These are phyloP conservation scores for Capsicum baccatum DNA, from an alignment of 257 asterid species.

Conservation along the genomic window DNA sequence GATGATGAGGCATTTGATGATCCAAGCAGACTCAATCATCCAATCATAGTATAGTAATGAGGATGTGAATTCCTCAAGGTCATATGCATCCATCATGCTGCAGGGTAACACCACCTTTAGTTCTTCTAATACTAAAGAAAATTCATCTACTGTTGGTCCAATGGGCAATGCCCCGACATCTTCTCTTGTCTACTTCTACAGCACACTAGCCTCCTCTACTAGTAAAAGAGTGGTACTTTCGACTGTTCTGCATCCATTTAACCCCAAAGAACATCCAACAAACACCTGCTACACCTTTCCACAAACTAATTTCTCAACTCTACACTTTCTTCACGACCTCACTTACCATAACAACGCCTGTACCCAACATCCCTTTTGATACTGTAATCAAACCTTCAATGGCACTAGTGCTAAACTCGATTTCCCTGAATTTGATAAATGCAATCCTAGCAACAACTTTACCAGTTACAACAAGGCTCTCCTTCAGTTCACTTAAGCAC, in stretches of 20 bases:
- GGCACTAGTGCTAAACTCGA: neutral
- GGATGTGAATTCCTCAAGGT: neutral
- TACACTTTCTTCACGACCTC: neutral
- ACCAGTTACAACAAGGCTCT: too few species aligned
- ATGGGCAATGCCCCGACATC: neutral
- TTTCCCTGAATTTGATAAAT: neutral
- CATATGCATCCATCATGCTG: neutral
- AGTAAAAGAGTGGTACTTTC: neutral
- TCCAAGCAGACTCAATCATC: neutral
- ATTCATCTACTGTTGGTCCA: neutral
- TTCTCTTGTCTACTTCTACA: neutral
- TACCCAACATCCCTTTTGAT: neutral
- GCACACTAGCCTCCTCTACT: neutral
- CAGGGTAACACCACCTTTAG: neutral
- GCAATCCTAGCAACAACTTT: neutral
- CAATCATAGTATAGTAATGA: neutral
- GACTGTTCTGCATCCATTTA: neutral
- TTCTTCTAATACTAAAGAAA: neutral
- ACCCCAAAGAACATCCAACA: neutral
- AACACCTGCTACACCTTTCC: neutral
- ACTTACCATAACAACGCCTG: neutral
- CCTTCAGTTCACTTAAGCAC: too few species aligned
- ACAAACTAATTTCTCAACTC: neutral
- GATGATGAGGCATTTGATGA: conserved; percentile 22
- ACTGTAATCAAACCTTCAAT: neutral